Evolutionary conservation across 1,139 yeast genomes (phyloP).

Genomic region (Saccharomycopsis crataegensis): DNA sequence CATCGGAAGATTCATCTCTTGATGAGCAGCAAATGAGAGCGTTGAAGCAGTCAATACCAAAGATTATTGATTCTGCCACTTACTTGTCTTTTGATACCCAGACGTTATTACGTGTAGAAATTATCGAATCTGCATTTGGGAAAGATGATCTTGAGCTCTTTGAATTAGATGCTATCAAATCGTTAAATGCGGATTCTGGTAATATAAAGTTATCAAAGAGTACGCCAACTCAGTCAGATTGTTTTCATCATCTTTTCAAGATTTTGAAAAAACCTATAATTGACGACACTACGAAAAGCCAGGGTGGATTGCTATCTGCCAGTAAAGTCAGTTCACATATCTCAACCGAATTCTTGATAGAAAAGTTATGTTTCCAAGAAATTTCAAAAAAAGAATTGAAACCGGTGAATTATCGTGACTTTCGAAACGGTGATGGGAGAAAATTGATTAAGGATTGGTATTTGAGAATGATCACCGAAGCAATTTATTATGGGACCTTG

Average conservation of each 20-base stretch:
- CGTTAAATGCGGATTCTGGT: slow-evolving; percentile 23
- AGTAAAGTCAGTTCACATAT: slow-evolving; percentile 46
- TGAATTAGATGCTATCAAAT: slow-evolving; percentile 32
- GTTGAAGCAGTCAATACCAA: slow-evolving; percentile 26
- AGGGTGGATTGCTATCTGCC: slow-evolving; percentile 44
- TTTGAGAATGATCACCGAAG: slow-evolving; percentile 43
- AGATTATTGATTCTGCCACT: slow-evolving; percentile 35
- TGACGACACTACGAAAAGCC: slow-evolving; percentile 36
- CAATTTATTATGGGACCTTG: slow-evolving; percentile 38
- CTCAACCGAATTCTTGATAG: slow-evolving; percentile 45
- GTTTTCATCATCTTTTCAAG: slow-evolving; percentile 49
- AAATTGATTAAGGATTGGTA: slow-evolving; percentile 35
- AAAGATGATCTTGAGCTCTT: slow-evolving; percentile 32
- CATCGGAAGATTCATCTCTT: background rate
- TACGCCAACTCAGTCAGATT: slow-evolving; percentile 44
- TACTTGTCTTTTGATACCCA: slow-evolving; percentile 37
- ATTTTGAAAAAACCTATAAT: slow-evolving; percentile 58
- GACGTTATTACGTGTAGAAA: slow-evolving; percentile 36
- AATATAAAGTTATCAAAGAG: slow-evolving; percentile 21
- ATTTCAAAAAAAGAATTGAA: slow-evolving; percentile 37
- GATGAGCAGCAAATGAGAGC: slow-evolving; percentile 21
- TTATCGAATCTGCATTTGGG: slow-evolving; percentile 34
- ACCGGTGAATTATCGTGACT: slow-evolving; percentile 51
- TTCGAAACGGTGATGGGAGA: slow-evolving; percentile 22
- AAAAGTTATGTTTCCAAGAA: slow-evolving; percentile 39